phyloP scores from a whole-genome alignment of 768 basidiomycete genomes.

The Rhodotorula taiwanensis region DNA sequence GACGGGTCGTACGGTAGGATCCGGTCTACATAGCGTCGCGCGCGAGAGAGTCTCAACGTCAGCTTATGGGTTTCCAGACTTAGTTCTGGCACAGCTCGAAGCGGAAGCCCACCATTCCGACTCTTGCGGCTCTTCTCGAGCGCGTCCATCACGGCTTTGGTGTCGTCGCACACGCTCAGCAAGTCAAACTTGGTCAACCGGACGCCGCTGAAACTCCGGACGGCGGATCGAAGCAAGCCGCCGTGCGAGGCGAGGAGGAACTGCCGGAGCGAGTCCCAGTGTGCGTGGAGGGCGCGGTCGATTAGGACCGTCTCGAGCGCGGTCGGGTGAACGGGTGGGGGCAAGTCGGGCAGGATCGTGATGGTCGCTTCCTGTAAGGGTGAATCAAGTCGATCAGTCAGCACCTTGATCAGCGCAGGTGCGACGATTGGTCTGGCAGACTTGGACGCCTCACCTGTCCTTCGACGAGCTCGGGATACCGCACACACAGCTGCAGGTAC shows the following conservation, averaged over 20 bases:
- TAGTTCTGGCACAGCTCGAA: too few species aligned
- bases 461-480: conserved; percentile 19
- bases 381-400: too few species aligned
- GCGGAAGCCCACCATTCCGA: not conserved
- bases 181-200: conserved; percentile 19
- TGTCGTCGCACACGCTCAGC: conserved; percentile 23
- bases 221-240: conserved; percentile 24
- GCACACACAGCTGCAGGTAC: conserved; percentile 25
- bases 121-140: conserved; percentile 7
- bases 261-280: conserved; percentile 26
- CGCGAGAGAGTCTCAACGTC: too few species aligned
- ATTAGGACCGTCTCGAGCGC: conserved; percentile 18
- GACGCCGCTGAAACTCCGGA: conserved; percentile 23
- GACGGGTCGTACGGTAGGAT: conserved; percentile 30
- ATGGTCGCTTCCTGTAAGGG: conserved; percentile 10
- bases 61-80: too few species aligned
- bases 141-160: conserved; percentile 18
- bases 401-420: too few species aligned
- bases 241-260: conserved; percentile 27
- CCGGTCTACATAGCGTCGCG: not conserved
- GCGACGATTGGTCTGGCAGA: too few species aligned
- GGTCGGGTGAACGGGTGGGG: conserved; percentile 18
- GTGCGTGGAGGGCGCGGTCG: conserved; percentile 15
- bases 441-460: conserved; percentile 7
- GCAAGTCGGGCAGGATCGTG: conserved; percentile 18